Evolutionary conservation across 192 early-diverging fungal species (phyloP).

Genomic region (Geranomyces michiganensis): DNA sequence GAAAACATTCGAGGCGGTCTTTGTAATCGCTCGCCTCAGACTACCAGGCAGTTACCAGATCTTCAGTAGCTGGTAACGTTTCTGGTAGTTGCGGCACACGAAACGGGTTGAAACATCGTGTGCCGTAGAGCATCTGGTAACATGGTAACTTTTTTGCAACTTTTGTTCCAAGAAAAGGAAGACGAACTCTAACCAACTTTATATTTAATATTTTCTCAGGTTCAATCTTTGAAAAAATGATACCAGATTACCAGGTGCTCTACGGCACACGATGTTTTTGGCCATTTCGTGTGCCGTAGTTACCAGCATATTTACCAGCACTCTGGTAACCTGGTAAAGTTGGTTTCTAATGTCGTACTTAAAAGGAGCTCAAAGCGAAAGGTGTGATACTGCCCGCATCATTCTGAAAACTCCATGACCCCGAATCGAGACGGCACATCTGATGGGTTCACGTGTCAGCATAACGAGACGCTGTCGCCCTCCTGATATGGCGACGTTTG

Average conservation of each 20-base stretch:
- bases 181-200: not conserved
- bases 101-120: conserved; percentile 5
- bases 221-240: not conserved
- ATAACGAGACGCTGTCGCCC: conserved; percentile 4
- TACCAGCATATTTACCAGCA: conserved; percentile 14
- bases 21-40: conserved; percentile 3
- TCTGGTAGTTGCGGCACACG: conserved; percentile 8
- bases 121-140: not conserved
- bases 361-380: conserved; percentile 8
- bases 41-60: conserved; percentile 8
- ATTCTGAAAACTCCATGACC: not conserved
- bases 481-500: not conserved
- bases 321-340: conserved; percentile 14
- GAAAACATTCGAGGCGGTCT: conserved; percentile 1
- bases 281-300: conserved; percentile 12
- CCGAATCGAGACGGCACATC: conserved; percentile 8
- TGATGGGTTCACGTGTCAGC: not conserved
- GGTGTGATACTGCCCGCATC: not conserved
- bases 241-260: conserved; percentile 15
- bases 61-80: not conserved
- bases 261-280: conserved; percentile 3
- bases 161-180: conserved; percentile 7
- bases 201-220: not conserved
- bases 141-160: conserved; percentile 3
- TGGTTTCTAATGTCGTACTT: not conserved